A percentile compares a stretch with the other conserved stretches of the same genome.
Conservation (phyloP, 768 basidiomycete species). For the Serendipita sp. region DNA sequence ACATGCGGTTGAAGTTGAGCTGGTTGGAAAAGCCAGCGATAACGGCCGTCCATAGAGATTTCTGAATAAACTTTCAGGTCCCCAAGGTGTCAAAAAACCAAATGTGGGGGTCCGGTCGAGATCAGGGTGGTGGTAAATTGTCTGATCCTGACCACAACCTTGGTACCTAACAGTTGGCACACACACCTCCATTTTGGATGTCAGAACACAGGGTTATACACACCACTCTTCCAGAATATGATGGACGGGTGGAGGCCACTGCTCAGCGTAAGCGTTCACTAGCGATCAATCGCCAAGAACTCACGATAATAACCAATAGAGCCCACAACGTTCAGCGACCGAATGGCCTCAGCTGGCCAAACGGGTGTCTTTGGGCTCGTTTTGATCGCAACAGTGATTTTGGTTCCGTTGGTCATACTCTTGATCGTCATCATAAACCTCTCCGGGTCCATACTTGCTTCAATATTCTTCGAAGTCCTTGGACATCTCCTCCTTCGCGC, state of each 20-base stretch:
- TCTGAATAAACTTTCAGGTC: not conserved
- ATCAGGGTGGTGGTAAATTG: not conserved
- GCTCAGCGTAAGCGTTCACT: not conserved
- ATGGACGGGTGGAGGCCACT: not conserved
- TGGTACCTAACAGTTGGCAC: not conserved
- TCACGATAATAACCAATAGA: not conserved
- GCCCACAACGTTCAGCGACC: not conserved
- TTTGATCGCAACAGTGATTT: not conserved
- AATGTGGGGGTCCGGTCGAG: not conserved
- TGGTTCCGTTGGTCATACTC: not conserved
- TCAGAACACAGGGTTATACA: not conserved
- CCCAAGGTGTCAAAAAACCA: not conserved
- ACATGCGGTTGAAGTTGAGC: no score
- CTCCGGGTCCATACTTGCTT: not conserved
- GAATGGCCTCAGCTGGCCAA: not conserved
- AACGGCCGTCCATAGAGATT: no score
- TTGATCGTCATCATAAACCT: conserved; percentile 1
- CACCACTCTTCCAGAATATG: not conserved
- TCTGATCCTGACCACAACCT: not conserved
- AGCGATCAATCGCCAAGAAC: no score
- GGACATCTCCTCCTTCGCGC: not conserved
- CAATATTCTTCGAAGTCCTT: conserved; percentile 1
- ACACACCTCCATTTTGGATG: not conserved
- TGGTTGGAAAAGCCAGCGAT: no score
- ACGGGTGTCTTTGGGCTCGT: not conserved